Evolutionary conservation across 2,329 filamentous ascomycete genomes (phyloP).

Genomic region (Ceratocystiopsis sp.): DNA sequence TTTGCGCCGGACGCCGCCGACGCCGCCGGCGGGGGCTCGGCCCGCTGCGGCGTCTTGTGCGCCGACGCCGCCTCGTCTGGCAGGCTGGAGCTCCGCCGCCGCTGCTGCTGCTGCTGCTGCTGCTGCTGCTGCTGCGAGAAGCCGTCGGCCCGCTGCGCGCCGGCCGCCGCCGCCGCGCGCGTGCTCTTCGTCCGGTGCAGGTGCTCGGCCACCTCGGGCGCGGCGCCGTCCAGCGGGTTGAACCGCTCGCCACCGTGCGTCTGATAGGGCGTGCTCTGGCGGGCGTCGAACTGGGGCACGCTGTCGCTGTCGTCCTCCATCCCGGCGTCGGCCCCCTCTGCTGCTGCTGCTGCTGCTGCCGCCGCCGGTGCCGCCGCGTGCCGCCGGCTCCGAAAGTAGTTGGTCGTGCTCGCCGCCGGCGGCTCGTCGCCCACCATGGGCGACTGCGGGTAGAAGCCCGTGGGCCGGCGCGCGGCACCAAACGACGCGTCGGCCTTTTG

Average conservation of each 20-base stretch:
- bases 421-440: slow-evolving; percentile 34
- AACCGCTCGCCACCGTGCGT: slow-evolving; percentile 40
- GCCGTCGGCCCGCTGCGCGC: too few relatives aligned
- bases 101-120: too few relatives aligned
- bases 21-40: not conserved
- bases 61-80: slow-evolving; percentile 10
- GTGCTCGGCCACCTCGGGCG: slow-evolving; percentile 11
- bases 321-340: too few relatives aligned
- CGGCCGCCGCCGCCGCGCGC: slow-evolving; percentile 10
- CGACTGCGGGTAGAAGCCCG: slow-evolving; percentile 33
- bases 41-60: not conserved
- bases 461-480: slow-evolving; percentile 24
- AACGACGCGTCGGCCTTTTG: slow-evolving; percentile 39
- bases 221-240: slow-evolving; percentile 32
- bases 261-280: slow-evolving; percentile 41
- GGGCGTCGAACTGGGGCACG: slow-evolving; percentile 23
- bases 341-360: slow-evolving; percentile 1
- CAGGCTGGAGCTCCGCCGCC: slow-evolving; percentile 17
- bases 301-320: too few relatives aligned
- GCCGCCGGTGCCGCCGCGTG: slow-evolving; percentile 4
- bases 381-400: slow-evolving; percentile 26
- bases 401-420: slow-evolving; percentile 27
- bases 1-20: slow-evolving; percentile 2
- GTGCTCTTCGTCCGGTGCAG: slow-evolving; percentile 30
- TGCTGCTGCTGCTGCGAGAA: too few relatives aligned